These are phyloP conservation scores for Excoecaria cochinchinensis DNA, from an alignment of 345 rosid genomes.

Conservation along the genomic window DNA sequence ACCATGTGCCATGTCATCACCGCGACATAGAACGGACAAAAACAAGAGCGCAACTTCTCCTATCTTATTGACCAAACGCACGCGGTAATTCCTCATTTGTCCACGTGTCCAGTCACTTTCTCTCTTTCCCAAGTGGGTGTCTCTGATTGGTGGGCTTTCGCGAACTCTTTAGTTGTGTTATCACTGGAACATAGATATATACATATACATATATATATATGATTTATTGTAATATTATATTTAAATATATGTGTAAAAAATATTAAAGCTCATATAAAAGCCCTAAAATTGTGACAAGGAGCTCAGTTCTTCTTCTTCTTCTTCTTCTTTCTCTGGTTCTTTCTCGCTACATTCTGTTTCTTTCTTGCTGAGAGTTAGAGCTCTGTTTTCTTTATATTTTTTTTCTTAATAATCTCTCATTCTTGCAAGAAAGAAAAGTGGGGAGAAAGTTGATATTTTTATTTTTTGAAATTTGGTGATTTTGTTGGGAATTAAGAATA, in stretches of 20 bases:
- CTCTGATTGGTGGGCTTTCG: neutral
- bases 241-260: neutral
- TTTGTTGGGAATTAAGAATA: neutral
- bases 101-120: neutral
- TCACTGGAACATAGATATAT: neutral
- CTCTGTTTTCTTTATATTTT: neutral
- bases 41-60: neutral
- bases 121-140: neutral
- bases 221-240: too few species aligned
- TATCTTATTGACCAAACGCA: neutral
- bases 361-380: neutral
- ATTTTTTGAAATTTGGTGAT: neutral
- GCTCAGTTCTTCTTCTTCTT: neutral
- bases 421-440: constrained; percentile 9
- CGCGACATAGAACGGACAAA: neutral
- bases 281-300: neutral
- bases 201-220: neutral
- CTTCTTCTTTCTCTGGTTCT: neutral
- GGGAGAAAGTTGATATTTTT: neutral
- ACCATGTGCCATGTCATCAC: constrained; percentile 6
- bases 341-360: neutral
- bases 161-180: neutral
- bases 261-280: neutral
- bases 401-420: neutral
- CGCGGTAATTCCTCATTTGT: neutral